Percentiles rank a stretch among this genome's conserved stretches.
These are phyloP conservation scores for Phytophthora sp. DNA, from an alignment of 352 stramenopile genomes.

Conservation along the genomic window DNA sequence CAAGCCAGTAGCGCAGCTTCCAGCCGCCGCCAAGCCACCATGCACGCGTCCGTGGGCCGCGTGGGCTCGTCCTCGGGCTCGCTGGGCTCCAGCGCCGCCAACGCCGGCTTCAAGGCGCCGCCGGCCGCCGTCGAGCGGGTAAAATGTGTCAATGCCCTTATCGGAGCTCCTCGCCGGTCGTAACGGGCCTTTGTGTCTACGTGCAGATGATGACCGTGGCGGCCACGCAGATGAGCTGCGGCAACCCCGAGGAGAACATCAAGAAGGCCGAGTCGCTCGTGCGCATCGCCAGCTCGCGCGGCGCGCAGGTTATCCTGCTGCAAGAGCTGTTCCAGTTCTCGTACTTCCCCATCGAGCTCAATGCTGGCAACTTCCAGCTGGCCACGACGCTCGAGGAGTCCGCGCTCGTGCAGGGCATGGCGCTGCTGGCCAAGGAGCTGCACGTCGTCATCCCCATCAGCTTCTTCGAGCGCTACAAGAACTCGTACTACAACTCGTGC, in stretches of 20 bases:
- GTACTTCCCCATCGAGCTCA: constrained; percentile 93
- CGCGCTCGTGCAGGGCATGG: constrained; percentile 87
- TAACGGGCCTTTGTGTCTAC: background rate
- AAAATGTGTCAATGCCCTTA: constrained; percentile 11
- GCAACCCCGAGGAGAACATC: constrained; percentile 90
- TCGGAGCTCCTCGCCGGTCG: constrained; percentile 8
- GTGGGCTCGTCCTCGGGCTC: constrained; percentile 41
- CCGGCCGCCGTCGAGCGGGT: constrained; percentile 63
- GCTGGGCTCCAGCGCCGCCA: constrained; percentile 35
- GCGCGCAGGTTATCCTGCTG: constrained; percentile 89
- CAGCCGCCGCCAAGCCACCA: constrained; percentile 5
- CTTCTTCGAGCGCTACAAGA: constrained; percentile 91
- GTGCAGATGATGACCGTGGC: constrained; percentile 84
- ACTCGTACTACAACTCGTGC: constrained; percentile 94
- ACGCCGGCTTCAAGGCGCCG: constrained; percentile 43
- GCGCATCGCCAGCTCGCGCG: constrained; percentile 86
- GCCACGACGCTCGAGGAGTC: constrained; percentile 87
- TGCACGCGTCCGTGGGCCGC: constrained; percentile 41
- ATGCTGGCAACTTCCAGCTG: constrained; percentile 87
- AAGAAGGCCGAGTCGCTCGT: constrained; percentile 91
- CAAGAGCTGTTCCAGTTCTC: constrained; percentile 92
- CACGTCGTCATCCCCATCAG: constrained; percentile 92
- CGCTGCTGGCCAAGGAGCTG: constrained; percentile 89
- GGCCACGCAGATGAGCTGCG: constrained; percentile 89
- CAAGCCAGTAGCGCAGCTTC: background rate